Conservation (phyloP, 2,329 filamentous ascomycete species). For the Aspergillus niger region DNA sequence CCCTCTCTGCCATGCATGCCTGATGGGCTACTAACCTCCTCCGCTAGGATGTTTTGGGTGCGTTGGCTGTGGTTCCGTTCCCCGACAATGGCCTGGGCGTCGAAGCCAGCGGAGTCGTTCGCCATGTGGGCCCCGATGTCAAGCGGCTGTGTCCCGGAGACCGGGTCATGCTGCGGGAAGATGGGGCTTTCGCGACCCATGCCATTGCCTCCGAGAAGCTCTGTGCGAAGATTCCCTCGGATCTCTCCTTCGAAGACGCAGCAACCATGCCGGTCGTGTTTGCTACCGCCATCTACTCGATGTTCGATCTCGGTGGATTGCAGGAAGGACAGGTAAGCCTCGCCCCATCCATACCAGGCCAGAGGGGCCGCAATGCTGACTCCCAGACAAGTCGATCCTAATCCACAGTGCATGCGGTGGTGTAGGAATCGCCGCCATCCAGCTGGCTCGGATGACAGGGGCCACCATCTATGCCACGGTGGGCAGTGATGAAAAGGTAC, state of each 20-base stretch:
- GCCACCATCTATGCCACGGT: slow-evolving; percentile 21
- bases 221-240: slow-evolving; percentile 7
- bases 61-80: neutral
- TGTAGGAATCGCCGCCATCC: slow-evolving; percentile 14
- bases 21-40: neutral
- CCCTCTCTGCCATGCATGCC: neutral
- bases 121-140: slow-evolving; percentile 23
- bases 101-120: slow-evolving; percentile 27
- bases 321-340: slow-evolving; percentile 9
- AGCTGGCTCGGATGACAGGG: slow-evolving; percentile 7
- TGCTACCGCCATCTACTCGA: slow-evolving; percentile 12
- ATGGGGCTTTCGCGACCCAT: neutral
- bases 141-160: slow-evolving; percentile 25
- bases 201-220: slow-evolving; percentile 6
- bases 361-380: too few species aligned
- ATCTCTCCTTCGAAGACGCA: slow-evolving; percentile 9
- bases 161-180: slow-evolving; percentile 18
- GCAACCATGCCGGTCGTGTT: slow-evolving; percentile 9
- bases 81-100: slow-evolving; percentile 16
- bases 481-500: slow-evolving; percentile 18
- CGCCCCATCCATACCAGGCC: too few species aligned
- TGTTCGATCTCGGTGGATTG: slow-evolving; percentile 10
- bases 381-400: slow-evolving; percentile 8
- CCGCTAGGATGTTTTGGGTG: slow-evolving; percentile 1
- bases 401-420: slow-evolving; percentile 13